These are phyloP conservation scores for Annulohypoxylon bovei DNA, from an alignment of 495 filamentous ascomycete species.

Conservation along the genomic window DNA sequence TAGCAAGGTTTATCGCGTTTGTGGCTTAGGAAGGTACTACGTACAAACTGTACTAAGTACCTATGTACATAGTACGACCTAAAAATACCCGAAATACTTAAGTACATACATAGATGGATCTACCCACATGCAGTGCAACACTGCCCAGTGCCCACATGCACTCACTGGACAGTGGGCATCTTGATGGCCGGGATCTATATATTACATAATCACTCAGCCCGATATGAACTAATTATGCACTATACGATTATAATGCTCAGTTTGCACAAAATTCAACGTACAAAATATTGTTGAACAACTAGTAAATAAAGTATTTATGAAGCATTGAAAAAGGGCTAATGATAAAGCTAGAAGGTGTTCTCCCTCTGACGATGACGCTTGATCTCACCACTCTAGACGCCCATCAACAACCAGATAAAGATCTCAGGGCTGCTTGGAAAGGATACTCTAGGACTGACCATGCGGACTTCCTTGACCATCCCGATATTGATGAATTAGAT, in stretches of 20 bases:
- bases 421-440: conserved; percentile 72
- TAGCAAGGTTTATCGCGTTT: conserved; percentile 27
- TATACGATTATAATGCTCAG: neutral
- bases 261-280: neutral
- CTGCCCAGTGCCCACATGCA: neutral
- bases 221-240: neutral
- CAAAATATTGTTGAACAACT: neutral
- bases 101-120: too few relatives aligned
- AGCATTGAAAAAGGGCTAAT: neutral
- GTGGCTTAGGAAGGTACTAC: conserved; percentile 7
- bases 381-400: conserved; percentile 68
- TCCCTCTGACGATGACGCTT: conserved; percentile 45
- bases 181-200: too few relatives aligned
- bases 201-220: too few relatives aligned
- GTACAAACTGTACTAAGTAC: neutral
- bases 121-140: too few relatives aligned
- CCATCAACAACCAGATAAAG: conserved; percentile 73
- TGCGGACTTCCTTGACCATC: conserved; percentile 49
- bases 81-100: neutral
- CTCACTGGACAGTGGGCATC: too few relatives aligned
- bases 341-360: neutral
- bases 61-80: neutral
- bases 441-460: conserved; percentile 53
- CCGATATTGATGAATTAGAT: conserved; percentile 57
- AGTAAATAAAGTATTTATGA: neutral